Evolutionary conservation across 1,284 basidiomycete genomes (phyloP).

Genomic region (Irpex sp.): DNA sequence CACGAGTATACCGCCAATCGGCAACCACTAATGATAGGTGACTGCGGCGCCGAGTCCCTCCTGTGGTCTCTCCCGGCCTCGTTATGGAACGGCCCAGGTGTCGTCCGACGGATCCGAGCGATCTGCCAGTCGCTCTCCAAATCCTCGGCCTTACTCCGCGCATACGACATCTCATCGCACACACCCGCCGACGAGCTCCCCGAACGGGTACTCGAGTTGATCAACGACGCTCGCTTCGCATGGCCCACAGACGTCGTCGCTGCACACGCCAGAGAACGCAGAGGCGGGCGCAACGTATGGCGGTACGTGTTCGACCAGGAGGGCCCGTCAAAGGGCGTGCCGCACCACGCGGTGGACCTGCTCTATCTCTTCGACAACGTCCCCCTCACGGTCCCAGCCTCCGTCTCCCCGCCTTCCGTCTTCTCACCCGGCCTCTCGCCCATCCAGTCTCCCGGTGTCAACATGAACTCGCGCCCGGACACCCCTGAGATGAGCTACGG

Average conservation of each 20-base stretch:
- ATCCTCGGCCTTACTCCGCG: constrained; percentile 54
- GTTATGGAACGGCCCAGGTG: constrained; percentile 56
- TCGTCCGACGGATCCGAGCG: constrained; percentile 63
- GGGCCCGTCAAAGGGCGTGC: constrained; percentile 53
- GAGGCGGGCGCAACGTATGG: constrained; percentile 58
- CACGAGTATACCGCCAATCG: constrained; percentile 25
- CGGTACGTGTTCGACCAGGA: constrained; percentile 80
- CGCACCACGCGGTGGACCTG: constrained; percentile 67
- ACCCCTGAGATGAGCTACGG: constrained; percentile 23
- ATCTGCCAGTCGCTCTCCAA: constrained; percentile 65
- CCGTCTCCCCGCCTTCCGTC: constrained; percentile 14
- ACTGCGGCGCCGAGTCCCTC: constrained; percentile 61
- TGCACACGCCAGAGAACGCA: constrained; percentile 35
- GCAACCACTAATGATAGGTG: constrained; percentile 72
- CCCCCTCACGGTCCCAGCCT: constrained; percentile 37
- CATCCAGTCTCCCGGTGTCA: constrained; percentile 4
- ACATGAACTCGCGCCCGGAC: constrained; percentile 10
- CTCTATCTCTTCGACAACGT: constrained; percentile 72
- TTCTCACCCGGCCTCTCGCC: constrained; percentile 16
- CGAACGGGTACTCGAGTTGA: constrained; percentile 62
- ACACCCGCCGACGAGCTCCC: constrained; percentile 59
- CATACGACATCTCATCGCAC: constrained; percentile 62
- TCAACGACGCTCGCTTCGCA: constrained; percentile 67
- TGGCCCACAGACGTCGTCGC: constrained; percentile 70
- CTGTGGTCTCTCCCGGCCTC: constrained; percentile 57